These are phyloP conservation scores for Calocybe cyanea DNA, from an alignment of 768 basidiomycete species.

Conservation along the genomic window DNA sequence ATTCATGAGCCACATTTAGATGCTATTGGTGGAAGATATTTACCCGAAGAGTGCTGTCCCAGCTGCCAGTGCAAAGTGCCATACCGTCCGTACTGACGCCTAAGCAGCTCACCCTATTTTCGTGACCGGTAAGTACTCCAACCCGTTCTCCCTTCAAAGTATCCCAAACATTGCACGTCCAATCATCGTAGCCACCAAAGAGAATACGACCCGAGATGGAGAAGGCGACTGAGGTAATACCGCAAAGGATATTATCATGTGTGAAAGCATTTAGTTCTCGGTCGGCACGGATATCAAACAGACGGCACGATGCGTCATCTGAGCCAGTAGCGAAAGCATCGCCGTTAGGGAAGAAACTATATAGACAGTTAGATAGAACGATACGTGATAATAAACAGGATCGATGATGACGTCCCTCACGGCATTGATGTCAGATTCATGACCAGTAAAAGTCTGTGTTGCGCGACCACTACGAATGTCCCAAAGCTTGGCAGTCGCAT, in stretches of 20 bases:
- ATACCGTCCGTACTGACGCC: conserved; percentile 96
- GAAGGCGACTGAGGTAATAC: conserved; percentile 98
- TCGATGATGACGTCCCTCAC: conserved; percentile 74
- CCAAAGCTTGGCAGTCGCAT: conserved; percentile 98
- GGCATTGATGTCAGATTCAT: conserved; percentile 99
- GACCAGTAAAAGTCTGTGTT: conserved; percentile 97
- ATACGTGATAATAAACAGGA: conserved; percentile 3
- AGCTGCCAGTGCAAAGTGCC: conserved; percentile 97
- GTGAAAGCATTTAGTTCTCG: conserved; percentile 96
- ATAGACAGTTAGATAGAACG: conserved; percentile 10
- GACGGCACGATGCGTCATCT: conserved; percentile 96
- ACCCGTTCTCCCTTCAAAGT: conserved; percentile 98
- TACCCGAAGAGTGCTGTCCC: conserved; percentile 97
- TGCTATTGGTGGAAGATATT: conserved; percentile 12
- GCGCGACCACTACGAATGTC: conserved; percentile 97
- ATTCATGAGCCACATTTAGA: conserved; percentile 11
- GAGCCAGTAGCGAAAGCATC: conserved; percentile 99
- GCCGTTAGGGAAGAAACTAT: conserved; percentile 98
- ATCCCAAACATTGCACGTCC: conserved; percentile 99
- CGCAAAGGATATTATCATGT: conserved; percentile 98
- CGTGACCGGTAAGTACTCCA: conserved; percentile 94
- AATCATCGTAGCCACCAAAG: conserved; percentile 99
- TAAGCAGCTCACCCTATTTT: conserved; percentile 96
- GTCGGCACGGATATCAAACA: conserved; percentile 98
- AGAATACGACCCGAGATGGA: conserved; percentile 96